A percentile compares a stretch with the other conserved stretches of the same genome.
Conservation (phyloP, 371 early-diverging fungal genomes). For the Gilbertella persicaria region DNA sequence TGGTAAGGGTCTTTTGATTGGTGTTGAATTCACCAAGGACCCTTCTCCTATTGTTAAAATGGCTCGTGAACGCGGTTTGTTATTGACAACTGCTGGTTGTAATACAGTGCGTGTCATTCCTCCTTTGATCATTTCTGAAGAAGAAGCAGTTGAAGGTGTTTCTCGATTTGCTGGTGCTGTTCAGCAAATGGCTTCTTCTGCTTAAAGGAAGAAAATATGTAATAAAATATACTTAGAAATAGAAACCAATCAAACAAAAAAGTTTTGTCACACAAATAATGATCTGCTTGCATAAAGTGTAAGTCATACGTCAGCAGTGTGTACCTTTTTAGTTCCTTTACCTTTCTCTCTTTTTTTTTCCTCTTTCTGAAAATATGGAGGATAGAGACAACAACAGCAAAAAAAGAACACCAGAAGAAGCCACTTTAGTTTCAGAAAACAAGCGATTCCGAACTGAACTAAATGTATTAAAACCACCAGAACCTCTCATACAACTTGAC, state of each 20-base stretch:
- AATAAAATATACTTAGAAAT: too few species aligned
- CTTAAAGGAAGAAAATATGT: too few species aligned
- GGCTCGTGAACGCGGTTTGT: slow-evolving; percentile 80
- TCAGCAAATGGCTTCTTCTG: slow-evolving; percentile 39
- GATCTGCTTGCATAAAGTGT: too few species aligned
- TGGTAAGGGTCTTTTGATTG: slow-evolving; percentile 84
- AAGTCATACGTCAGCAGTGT: too few species aligned
- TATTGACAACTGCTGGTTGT: slow-evolving; percentile 86
- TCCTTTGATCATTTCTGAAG: slow-evolving; percentile 71
- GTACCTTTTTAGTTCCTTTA: too few species aligned
- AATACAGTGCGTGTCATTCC: slow-evolving; percentile 92
- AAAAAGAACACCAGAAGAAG: neutral
- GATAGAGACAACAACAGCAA: neutral
- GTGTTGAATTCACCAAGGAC: slow-evolving; percentile 69
- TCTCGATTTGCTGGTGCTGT: slow-evolving; percentile 66
- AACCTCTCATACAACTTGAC: neutral
- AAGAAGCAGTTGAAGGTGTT: slow-evolving; percentile 70
- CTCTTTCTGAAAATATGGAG: neutral
- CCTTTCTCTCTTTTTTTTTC: neutral
- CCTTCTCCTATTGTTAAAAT: slow-evolving; percentile 72
- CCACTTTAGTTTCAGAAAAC: neutral
- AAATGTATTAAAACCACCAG: neutral
- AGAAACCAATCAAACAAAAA: too few species aligned
- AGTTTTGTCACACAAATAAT: too few species aligned
- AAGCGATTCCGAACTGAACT: neutral